A percentile compares a stretch with the other conserved stretches of the same genome.
phyloP scores from a whole-genome alignment of 441 rosid species.

The Populus hybrid region DNA sequence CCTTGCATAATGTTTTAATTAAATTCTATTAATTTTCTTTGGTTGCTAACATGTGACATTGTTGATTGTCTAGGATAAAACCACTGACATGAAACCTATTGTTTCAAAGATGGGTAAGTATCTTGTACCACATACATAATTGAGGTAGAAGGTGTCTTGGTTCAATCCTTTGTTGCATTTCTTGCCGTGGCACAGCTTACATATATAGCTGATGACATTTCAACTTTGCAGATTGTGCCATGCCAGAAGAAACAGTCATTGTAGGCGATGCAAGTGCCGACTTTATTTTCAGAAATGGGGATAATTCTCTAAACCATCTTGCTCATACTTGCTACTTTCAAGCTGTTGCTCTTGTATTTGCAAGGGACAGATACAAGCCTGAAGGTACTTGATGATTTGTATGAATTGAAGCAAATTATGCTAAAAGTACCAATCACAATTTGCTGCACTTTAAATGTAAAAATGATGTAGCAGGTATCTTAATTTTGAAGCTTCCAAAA shows the following conservation, averaged over 20 bases:
- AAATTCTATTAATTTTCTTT: neutral
- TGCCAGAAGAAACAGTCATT: conserved; percentile 43
- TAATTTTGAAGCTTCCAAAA: neutral
- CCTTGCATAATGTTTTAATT: conserved; percentile 4
- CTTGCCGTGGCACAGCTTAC: neutral
- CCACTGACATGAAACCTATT: conserved; percentile 27
- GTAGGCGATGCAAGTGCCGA: conserved; percentile 44
- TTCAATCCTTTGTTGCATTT: neutral
- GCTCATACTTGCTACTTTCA: conserved; percentile 15
- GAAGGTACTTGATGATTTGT: conserved; percentile 26
- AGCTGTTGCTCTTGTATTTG: conserved; percentile 53
- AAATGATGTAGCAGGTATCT: neutral
- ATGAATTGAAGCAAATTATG: neutral
- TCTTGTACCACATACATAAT: neutral
- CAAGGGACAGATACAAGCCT: conserved; percentile 37
- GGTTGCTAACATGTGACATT: conserved; percentile 15
- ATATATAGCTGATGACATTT: neutral
- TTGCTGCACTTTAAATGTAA: neutral
- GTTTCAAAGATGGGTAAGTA: conserved; percentile 41
- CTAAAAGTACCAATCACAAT: neutral
- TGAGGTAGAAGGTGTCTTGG: no score
- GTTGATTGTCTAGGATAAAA: conserved; percentile 30
- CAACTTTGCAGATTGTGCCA: conserved; percentile 30
- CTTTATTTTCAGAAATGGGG: conserved; percentile 27
- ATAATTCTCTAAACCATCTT: conserved; percentile 4